Evolutionary conservation across 345 rosid species (phyloP), one percentile per base, ranked within the genome.

Genomic region (Ceriops decandra): DNA sequence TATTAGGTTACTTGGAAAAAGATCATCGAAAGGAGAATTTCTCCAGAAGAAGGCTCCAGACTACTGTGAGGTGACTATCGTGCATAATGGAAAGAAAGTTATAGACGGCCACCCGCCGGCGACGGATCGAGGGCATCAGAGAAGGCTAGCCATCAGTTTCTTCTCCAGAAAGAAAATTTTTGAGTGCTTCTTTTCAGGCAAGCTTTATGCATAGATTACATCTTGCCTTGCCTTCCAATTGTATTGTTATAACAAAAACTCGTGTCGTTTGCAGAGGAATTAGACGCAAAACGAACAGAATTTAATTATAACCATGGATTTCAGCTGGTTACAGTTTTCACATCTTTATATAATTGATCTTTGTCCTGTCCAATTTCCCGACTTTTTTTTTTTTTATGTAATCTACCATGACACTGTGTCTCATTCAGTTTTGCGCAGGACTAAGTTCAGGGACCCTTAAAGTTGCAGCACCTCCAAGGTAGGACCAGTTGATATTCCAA

Each of bases 11-110:
- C 49, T 74, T 27, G 47, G 57, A 70, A 80, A 74, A 67, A 87
- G 72, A 57, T 22, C 54, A 63, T 64, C 76, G 1, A 82, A 76
- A 61, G 90, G 77, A 65, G 81, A 88, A 72, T 69, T 68, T 57
- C 74, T 88, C 31, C 78, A 68, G 80, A 78, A 76, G 73, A 77
- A 82, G 75, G 87, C 90, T 16, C 90, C 92, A 2, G 86, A 81
- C 0, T 84, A 63, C 36, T 85, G 90, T 53, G 76, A 82, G 63
- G 86, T 84, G 7, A 78, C 75, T 16, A 63, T 85, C 46, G 84
- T 84, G 62, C 72, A 65, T 60, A 64, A 81, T 6, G 87, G 87
- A 13, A 73, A 75, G 76, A 77, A 78, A 64, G 65, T 77, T 35
- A 4, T 10, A n/a, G 82, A 64, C 5, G 54, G 33, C 35, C 46